Conservation (phyloP, 2,329 filamentous ascomycete species). For the Penicillium palitans region DNA sequence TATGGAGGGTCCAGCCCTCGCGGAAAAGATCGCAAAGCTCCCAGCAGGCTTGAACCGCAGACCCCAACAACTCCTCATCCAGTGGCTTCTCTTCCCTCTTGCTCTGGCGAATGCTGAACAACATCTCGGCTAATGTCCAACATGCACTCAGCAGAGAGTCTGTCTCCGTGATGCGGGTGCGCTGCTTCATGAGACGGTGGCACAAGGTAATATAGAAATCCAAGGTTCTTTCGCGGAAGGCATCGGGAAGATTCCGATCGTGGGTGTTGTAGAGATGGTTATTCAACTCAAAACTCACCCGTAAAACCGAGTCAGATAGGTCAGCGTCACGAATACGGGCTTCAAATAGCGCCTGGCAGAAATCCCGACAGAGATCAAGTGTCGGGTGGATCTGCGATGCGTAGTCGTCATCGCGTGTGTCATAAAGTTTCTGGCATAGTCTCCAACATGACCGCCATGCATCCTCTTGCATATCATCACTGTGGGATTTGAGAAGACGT, state of each 20-base stretch:
- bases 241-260: conserved; percentile 77
- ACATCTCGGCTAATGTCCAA: conserved; percentile 88
- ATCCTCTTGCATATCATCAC: conserved; percentile 76
- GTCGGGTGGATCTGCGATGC: conserved; percentile 70
- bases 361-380: conserved; percentile 83
- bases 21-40: conserved; percentile 91
- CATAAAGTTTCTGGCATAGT: conserved; percentile 84
- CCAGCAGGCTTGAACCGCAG: conserved; percentile 91
- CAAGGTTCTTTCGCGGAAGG: conserved; percentile 83
- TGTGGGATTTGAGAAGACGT: conserved; percentile 73
- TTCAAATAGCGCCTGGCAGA: conserved; percentile 89
- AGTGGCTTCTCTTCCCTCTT: conserved; percentile 69
- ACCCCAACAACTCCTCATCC: conserved; percentile 82
- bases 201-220: conserved; percentile 95
- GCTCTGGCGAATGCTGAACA: conserved; percentile 86
- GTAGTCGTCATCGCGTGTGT: conserved; percentile 71
- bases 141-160: conserved; percentile 82
- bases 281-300: conserved; percentile 92
- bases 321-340: conserved; percentile 76
- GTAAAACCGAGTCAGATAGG: conserved; percentile 76
- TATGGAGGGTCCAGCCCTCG: conserved; percentile 79
- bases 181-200: conserved; percentile 94
- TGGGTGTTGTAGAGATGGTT: conserved; percentile 95
- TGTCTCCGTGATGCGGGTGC: conserved; percentile 74
- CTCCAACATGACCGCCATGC: conserved; percentile 96